These are phyloP conservation scores for Botryotinia convoluta DNA, from an alignment of 2,329 filamentous ascomycete genomes.

Conservation along the genomic window DNA sequence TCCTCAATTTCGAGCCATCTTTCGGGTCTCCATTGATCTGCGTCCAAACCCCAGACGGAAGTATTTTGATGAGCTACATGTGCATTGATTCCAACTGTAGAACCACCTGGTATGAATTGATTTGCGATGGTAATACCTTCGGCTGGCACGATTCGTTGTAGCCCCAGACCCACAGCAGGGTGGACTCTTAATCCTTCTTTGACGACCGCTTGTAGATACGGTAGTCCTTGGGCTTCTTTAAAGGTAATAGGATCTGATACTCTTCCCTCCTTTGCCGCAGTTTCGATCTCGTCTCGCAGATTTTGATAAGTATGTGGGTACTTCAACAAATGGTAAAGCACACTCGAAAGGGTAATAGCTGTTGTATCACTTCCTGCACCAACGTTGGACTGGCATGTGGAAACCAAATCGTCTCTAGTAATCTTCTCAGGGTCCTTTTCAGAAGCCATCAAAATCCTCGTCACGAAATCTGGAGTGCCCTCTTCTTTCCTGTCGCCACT, in stretches of 20 bases:
- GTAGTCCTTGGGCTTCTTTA: conserved; percentile 42
- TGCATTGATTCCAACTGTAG: conserved; percentile 38
- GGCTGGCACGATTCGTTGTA: conserved; percentile 49
- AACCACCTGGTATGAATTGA: conserved; percentile 43
- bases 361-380: conserved; percentile 47
- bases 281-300: conserved; percentile 39
- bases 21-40: conserved; percentile 49
- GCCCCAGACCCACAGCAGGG: conserved; percentile 47
- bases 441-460: conserved; percentile 44
- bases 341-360: conserved; percentile 45
- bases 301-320: conserved; percentile 31
- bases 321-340: conserved; percentile 47
- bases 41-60: conserved; percentile 49
- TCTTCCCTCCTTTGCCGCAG: conserved; percentile 22
- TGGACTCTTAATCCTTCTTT: conserved; percentile 52
- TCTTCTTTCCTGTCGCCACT: conserved; percentile 16
- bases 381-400: conserved; percentile 30
- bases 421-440: conserved; percentile 37
- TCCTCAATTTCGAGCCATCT: conserved; percentile 46
- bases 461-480: conserved; percentile 41
- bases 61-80: conserved; percentile 42
- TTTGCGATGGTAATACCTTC: conserved; percentile 45
- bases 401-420: conserved; percentile 38
- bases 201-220: conserved; percentile 50
- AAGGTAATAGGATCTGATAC: conserved; percentile 39